phyloP scores from a whole-genome alignment of 345 rosid genomes.

The Conringia planisiliqua region DNA sequence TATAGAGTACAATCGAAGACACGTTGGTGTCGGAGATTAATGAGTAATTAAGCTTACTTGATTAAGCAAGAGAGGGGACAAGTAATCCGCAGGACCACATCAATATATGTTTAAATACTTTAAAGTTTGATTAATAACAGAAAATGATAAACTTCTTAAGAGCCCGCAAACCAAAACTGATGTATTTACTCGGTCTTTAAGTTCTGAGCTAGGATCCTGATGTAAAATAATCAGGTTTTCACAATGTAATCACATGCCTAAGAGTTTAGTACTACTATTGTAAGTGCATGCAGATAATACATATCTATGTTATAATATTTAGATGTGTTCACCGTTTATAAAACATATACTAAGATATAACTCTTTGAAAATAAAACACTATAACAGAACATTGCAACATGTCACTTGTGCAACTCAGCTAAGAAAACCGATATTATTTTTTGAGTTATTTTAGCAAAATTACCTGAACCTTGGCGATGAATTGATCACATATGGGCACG shows the following conservation, averaged over 20 bases:
- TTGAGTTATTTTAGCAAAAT: not conserved
- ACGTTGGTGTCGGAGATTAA: slow-evolving; percentile 15
- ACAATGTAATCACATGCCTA: not conserved
- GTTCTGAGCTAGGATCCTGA: not conserved
- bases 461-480: not conserved
- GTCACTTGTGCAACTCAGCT: not conserved
- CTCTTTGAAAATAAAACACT: not conserved
- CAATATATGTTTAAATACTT: not conserved
- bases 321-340: not conserved
- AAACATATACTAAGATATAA: not conserved
- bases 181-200: not conserved
- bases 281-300: not conserved
- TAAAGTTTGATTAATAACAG: not conserved
- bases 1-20: slow-evolving; percentile 1
- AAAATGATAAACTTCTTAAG: not conserved
- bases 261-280: not conserved
- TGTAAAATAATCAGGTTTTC: not conserved
- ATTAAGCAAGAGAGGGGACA: slow-evolving; percentile 31
- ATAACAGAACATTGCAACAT: not conserved
- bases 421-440: not conserved
- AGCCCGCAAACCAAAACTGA: slow-evolving; percentile 4
- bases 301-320: not conserved
- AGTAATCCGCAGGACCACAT: slow-evolving; percentile 30
- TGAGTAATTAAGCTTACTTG: slow-evolving; percentile 24
- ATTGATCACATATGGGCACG: not conserved